Evolutionary conservation across 192 early-diverging fungal species (phyloP).

Genomic region (Chytriomyces sp.): DNA sequence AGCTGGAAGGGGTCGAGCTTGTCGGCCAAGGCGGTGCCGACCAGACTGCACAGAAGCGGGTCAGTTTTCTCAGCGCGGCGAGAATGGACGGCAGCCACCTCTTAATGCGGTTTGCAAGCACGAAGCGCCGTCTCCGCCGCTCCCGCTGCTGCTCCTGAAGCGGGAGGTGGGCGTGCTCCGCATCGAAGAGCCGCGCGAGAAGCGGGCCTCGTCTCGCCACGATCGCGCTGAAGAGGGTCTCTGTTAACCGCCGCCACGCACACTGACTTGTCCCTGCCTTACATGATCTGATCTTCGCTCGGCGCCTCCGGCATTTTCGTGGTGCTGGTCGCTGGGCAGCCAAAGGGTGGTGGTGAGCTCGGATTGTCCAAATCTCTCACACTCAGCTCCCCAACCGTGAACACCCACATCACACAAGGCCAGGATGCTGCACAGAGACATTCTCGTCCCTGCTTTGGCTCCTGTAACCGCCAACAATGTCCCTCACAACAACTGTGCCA

Average conservation of each 20-base stretch:
- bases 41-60: not conserved
- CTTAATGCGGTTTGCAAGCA: slow-evolving; percentile 16
- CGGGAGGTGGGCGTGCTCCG: not conserved
- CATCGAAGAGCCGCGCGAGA: not conserved
- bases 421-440: too few species aligned
- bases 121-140: not conserved
- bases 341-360: not conserved
- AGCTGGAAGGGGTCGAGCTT: slow-evolving; percentile 16
- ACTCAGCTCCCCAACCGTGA: not conserved
- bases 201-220: slow-evolving; percentile 2
- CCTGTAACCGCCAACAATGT: not conserved
- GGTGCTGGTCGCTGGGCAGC: not conserved
- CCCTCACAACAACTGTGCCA: slow-evolving; percentile 5
- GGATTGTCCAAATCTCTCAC: not conserved
- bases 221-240: not conserved
- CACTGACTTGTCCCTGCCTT: too few species aligned
- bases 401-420: too few species aligned
- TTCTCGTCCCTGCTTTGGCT: slow-evolving; percentile 10
- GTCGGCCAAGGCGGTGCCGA: not conserved
- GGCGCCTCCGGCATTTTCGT: too few species aligned
- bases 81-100: not conserved
- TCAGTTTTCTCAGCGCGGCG: not conserved
- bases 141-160: not conserved
- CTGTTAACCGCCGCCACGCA: too few species aligned
- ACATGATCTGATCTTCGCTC: too few species aligned